Percentiles rank a stretch among this genome's conserved stretches.
phyloP scores from a whole-genome alignment of 2,329 filamentous ascomycete genomes.

The Alternaria incomplexa region DNA sequence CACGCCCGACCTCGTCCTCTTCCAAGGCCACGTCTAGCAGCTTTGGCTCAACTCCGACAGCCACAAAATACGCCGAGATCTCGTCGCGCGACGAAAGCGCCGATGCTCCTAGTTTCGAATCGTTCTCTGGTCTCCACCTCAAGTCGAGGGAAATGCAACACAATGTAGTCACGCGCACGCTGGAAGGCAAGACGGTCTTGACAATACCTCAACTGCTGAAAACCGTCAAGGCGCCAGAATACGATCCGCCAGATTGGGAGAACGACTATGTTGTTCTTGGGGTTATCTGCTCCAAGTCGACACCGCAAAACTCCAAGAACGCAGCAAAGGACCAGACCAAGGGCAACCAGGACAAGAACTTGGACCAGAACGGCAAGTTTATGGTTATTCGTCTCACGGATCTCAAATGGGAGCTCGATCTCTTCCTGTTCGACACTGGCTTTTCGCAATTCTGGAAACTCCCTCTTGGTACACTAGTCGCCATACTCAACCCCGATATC shows the following conservation, averaged over 20 bases:
- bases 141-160: slow-evolving; percentile 84
- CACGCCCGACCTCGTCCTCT: slow-evolving; percentile 26
- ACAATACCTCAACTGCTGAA: slow-evolving; percentile 81
- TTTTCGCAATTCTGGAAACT: slow-evolving; percentile 95
- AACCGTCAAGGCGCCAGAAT: slow-evolving; percentile 81
- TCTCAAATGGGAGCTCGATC: slow-evolving; percentile 85
- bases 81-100: slow-evolving; percentile 53
- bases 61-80: slow-evolving; percentile 41
- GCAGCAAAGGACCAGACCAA: slow-evolving; percentile 50
- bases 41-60: slow-evolving; percentile 24
- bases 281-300: slow-evolving; percentile 86
- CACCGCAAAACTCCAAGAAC: slow-evolving; percentile 69
- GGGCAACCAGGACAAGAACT: slow-evolving; percentile 53
- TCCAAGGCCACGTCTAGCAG: slow-evolving; percentile 31
- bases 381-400: slow-evolving; percentile 91
- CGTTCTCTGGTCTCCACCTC: slow-evolving; percentile 84
- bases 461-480: slow-evolving; percentile 87
- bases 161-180: slow-evolving; percentile 75
- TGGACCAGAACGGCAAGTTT: slow-evolving; percentile 76
- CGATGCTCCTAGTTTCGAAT: slow-evolving; percentile 67
- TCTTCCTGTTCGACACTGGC: slow-evolving; percentile 89
- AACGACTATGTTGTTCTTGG: slow-evolving; percentile 89
- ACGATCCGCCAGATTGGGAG: slow-evolving; percentile 79
- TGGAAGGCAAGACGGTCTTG: slow-evolving; percentile 78
- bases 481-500: slow-evolving; percentile 88